Evolutionary conservation across 2,329 filamentous ascomycete species (phyloP), one percentile per base, ranked within the genome.

Genomic region (Aspergillus aculeatinus): DNA sequence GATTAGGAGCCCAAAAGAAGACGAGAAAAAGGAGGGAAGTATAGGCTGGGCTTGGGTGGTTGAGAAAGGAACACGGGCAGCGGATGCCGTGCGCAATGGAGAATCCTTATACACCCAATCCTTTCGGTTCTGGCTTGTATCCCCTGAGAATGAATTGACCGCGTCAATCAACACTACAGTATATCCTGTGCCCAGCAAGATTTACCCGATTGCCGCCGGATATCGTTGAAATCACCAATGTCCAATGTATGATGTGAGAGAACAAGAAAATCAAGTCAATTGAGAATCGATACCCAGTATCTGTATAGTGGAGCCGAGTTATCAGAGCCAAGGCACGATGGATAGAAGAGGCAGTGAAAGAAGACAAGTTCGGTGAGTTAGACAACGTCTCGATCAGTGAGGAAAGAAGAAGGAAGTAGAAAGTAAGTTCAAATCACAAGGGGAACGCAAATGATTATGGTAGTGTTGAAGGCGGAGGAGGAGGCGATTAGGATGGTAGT

Each of bases 1-100:
- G 62, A n/a, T 44, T 52, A 54, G 51, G 57, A 57, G 39, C 52
- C 29, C 27, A 16, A 48, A 29, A 55, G 59, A 55, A 39, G 33
- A 23, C 23, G 23, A 53, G 51, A 39, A 57, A 11, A 53, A 53
- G 55, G 47, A 60, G 48, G 62, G 52, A 44, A 39, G 33, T 50
- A 44, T 19, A 19, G 39, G 12, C 33, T 35, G 33, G 33, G 33
- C 23, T 19, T 44, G 39, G 39, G 39, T 44, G 39, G 39, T 19
- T 16, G 21, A 21, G 44, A 53, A 42, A 23, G 53, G 49, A 51
- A 52, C 57, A 59, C 42, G 59, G 48, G 29, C 48, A 51, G 14
- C 50, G 48, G 39, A 44, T 7, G 16, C 1, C 14, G 39, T 44
- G 39, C 14, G 16, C 39, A 16, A n/a, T 44, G 5, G 39, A n/a